These are phyloP conservation scores for Cocos nucifera DNA, from an alignment of 176 grass and related monocot species.

Conservation along the genomic window DNA sequence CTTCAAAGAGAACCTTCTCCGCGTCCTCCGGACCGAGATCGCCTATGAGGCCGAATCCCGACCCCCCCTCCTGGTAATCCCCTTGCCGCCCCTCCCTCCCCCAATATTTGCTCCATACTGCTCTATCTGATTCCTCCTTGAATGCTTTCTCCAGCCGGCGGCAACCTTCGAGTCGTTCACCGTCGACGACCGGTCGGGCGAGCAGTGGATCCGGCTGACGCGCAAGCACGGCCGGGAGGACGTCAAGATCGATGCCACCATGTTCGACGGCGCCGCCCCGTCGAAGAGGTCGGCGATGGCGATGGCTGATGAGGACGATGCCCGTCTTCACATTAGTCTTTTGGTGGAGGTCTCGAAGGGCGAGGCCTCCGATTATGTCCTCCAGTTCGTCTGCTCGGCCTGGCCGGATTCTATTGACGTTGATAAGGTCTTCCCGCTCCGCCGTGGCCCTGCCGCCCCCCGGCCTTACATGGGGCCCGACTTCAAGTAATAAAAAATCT, in stretches of 20 bases:
- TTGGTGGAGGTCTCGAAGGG: constrained; percentile 49
- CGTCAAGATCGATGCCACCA: constrained; percentile 56
- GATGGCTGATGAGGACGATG: constrained; percentile 8
- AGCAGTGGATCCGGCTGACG: constrained; percentile 34
- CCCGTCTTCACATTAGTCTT: constrained; percentile 60
- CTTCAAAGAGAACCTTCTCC: constrained; percentile 7
- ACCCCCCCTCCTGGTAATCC: too few species aligned
- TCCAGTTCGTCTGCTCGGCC: constrained; percentile 62
- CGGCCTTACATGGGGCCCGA: constrained; percentile 44
- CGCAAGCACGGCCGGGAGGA: constrained; percentile 21
- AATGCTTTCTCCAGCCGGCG: too few species aligned
- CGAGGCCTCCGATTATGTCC: constrained; percentile 16
- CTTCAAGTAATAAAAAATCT: constrained; percentile 43
- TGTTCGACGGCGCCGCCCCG: constrained; percentile 55
- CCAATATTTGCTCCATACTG: too few species aligned
- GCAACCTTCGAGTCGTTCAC: too few species aligned
- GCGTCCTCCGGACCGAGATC: not conserved
- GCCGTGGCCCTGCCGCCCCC: constrained; percentile 1
- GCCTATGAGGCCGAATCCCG: too few species aligned
- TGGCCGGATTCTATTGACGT: constrained; percentile 77
- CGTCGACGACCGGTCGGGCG: too few species aligned
- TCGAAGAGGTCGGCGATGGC: constrained; percentile 29
- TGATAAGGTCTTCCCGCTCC: constrained; percentile 45
- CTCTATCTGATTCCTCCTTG: too few species aligned
- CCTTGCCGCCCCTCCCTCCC: too few species aligned